phyloP scores from a whole-genome alignment of 495 filamentous ascomycete genomes.

The Tuber melanosporum region DNA sequence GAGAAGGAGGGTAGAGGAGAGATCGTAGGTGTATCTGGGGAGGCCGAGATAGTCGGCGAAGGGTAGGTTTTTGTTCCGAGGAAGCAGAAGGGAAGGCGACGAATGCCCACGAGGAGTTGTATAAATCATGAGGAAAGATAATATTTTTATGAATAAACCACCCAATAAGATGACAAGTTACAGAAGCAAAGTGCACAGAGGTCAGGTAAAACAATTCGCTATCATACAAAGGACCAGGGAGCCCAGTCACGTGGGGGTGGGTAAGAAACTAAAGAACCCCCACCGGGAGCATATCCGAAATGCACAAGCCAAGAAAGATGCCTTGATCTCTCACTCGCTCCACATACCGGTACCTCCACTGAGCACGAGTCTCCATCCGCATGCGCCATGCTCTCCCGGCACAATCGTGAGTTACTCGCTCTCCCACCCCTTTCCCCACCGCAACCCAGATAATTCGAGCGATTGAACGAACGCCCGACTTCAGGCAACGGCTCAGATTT shows the following conservation, averaged over 20 bases:
- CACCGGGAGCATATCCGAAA: not conserved
- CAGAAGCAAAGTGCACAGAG: not conserved
- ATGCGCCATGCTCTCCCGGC: not conserved
- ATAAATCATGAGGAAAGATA: slow-evolving; percentile 4
- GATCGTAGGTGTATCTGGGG: slow-evolving; percentile 4
- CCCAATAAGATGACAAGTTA: not conserved
- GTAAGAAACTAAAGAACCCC: not conserved
- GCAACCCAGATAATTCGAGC: not conserved
- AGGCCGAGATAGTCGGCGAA: not conserved
- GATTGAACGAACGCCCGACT: not conserved
- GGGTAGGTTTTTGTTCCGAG: not conserved
- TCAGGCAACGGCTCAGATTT: not conserved
- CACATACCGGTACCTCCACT: not conserved
- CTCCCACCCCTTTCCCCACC: not conserved
- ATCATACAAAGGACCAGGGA: not conserved
- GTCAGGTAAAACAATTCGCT: not conserved
- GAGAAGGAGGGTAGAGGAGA: slow-evolving; percentile 40
- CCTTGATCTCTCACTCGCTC: not conserved
- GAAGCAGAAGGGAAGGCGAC: not conserved
- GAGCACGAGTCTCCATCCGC: not conserved
- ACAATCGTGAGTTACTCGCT: not conserved
- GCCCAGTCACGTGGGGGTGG: not conserved
- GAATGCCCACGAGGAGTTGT: not conserved
- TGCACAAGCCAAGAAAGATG: not conserved
- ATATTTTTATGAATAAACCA: slow-evolving; percentile 1